A percentile compares a stretch with the other conserved stretches of the same genome.
Conservation (phyloP, 2,329 filamentous ascomycete genomes). For the Nemania bipapillata region DNA sequence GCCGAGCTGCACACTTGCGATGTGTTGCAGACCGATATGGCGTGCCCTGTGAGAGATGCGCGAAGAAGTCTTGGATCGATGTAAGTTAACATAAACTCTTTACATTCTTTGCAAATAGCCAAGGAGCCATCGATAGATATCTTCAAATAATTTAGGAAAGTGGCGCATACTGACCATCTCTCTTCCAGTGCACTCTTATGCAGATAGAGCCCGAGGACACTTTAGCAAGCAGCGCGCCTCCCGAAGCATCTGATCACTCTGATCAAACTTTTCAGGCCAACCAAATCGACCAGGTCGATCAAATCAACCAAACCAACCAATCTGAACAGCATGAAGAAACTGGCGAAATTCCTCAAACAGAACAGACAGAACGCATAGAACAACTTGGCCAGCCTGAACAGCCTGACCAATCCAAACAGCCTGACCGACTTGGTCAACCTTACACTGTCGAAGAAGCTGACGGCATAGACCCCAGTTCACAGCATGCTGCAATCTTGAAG, state of each 20-base stretch:
- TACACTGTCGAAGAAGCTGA: not conserved
- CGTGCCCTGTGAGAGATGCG: conserved; percentile 40
- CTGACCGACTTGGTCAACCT: not conserved
- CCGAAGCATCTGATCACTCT: not conserved
- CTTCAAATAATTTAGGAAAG: conserved; percentile 2
- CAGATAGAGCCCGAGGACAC: conserved; percentile 16
- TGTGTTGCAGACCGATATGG: conserved; percentile 41
- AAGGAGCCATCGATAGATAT: not conserved
- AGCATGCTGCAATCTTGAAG: conserved; percentile 9
- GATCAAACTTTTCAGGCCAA: not conserved
- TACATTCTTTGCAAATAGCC: not conserved
- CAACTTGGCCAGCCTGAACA: not conserved
- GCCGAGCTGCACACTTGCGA: conserved; percentile 39
- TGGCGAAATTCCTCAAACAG: not conserved
- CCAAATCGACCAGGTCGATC: not conserved
- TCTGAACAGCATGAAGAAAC: too few species aligned
- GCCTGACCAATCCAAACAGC: not conserved
- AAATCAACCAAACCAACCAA: not conserved
- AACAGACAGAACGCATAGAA: not conserved
- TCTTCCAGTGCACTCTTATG: conserved; percentile 32
- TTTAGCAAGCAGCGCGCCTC: not conserved
- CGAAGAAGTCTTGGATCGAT: conserved; percentile 37
- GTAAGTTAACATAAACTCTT: conserved; percentile 27
- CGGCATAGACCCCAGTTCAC: not conserved
- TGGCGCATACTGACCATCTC: conserved; percentile 1